Evolutionary conservation across 768 basidiomycete species (phyloP).

Genomic region (Tephrocybe sp.): DNA sequence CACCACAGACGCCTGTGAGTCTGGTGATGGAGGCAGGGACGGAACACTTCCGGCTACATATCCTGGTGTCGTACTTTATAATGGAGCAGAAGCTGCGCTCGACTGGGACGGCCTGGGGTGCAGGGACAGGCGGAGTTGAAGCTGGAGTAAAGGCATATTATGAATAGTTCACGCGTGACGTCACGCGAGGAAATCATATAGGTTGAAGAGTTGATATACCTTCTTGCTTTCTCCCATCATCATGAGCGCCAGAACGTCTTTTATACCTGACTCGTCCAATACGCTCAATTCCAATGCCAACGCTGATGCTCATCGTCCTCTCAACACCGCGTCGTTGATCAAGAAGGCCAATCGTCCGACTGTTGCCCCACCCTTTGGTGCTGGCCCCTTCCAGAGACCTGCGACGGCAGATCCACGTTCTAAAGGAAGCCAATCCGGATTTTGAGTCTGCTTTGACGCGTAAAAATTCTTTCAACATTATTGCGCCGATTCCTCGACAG

Average conservation of each 20-base stretch:
- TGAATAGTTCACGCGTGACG: too few species aligned
- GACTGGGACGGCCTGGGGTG: too few species aligned
- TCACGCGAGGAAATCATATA: not conserved
- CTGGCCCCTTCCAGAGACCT: conserved; percentile 17
- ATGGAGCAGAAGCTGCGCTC: too few species aligned
- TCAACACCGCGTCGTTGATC: conserved; percentile 14
- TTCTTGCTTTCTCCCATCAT: not conserved
- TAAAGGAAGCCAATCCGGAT: not conserved
- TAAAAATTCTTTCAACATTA: conserved; percentile 11
- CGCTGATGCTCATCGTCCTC: conserved; percentile 4
- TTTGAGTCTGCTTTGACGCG: not conserved
- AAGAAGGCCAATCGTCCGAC: conserved; percentile 7
- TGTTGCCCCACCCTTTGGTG: conserved; percentile 7
- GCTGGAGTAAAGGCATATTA: too few species aligned
- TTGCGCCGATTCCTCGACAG: conserved; percentile 24
- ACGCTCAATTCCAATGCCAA: conserved; percentile 9
- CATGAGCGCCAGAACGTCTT: conserved; percentile 20
- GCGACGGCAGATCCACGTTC: conserved; percentile 27
- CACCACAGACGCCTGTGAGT: too few species aligned
- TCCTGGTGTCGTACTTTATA: too few species aligned
- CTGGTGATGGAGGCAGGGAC: too few species aligned
- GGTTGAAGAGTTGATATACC: too few species aligned
- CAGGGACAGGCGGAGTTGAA: too few species aligned
- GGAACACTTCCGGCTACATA: too few species aligned
- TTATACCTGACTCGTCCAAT: conserved; percentile 16